Conservation (phyloP, 2,329 filamentous ascomycete species). For the Penicillium sp. region DNA sequence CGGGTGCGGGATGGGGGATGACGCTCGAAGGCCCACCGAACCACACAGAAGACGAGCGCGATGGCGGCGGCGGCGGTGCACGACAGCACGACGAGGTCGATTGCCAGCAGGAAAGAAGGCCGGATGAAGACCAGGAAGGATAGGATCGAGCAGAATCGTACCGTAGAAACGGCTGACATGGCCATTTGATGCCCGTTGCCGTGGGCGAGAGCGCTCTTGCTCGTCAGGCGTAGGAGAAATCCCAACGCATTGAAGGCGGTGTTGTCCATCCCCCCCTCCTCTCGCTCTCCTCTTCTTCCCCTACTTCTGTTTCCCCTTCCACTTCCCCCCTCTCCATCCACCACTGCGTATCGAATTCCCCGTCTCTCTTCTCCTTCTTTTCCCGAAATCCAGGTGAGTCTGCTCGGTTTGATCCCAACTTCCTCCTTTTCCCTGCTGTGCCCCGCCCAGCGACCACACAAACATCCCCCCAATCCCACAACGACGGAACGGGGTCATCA, state of each 20-base stretch:
- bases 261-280: constrained; percentile 24
- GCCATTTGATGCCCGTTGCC: too few relatives aligned
- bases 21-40: constrained; percentile 41
- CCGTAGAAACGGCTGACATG: background rate
- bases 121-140: too few relatives aligned
- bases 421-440: constrained; percentile 5
- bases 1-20: constrained; percentile 36
- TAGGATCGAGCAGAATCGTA: too few relatives aligned
- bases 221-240: constrained; percentile 18
- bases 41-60: constrained; percentile 33
- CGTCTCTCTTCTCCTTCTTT: constrained; percentile 15
- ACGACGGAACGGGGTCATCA: constrained; percentile 7
- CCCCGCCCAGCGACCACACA: constrained; percentile 17
- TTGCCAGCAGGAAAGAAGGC: too few relatives aligned
- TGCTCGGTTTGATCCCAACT: constrained; percentile 9
- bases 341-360: constrained; percentile 15
- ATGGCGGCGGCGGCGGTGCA: too few relatives aligned
- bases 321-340: constrained; percentile 12
- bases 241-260: constrained; percentile 30
- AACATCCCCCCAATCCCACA: constrained; percentile 12
- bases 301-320: constrained; percentile 16
- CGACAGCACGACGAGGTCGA: too few relatives aligned
- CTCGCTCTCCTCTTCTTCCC: constrained; percentile 19
- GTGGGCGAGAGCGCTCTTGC: too few relatives aligned
- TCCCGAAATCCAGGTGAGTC: constrained; percentile 28